A percentile compares a stretch with the other conserved stretches of the same genome.
Evolutionary conservation across 495 filamentous ascomycete genomes (phyloP).

Genomic region (Xeromyces bisporus): DNA sequence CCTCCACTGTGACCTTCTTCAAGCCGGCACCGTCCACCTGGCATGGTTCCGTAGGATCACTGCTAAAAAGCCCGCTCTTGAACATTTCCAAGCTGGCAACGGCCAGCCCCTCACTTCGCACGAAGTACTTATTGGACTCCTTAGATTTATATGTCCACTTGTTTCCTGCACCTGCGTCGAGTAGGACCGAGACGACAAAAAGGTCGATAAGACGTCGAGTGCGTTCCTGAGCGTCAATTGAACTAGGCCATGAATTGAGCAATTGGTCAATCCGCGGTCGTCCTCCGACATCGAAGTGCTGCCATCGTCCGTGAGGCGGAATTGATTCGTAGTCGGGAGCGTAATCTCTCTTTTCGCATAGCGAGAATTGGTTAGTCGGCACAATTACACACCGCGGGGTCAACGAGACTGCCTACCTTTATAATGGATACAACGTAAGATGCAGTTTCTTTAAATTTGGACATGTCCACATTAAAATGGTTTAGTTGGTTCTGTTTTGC

Average conservation of each 20-base stretch:
- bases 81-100: constrained; percentile 97
- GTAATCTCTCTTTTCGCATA: constrained; percentile 54
- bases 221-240: constrained; percentile 42
- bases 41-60: constrained; percentile 59
- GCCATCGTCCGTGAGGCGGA: constrained; percentile 54
- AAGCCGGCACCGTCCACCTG: constrained; percentile 80
- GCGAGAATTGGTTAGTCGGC: constrained; percentile 4
- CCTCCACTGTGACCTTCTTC: constrained; percentile 54
- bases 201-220: constrained; percentile 49
- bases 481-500: constrained; percentile 62
- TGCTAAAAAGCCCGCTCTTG: constrained; percentile 83
- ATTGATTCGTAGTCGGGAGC: constrained; percentile 73
- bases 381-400: constrained; percentile 5
- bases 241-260: constrained; percentile 44
- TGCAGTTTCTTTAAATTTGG: constrained; percentile 73
- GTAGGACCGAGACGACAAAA: constrained; percentile 50
- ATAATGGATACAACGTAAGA: constrained; percentile 92
- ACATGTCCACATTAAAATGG: constrained; percentile 85
- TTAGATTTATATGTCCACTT: constrained; percentile 73
- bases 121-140: constrained; percentile 71
- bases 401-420: constrained; percentile 42
- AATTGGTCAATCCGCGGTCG: constrained; percentile 48
- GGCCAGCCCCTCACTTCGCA: constrained; percentile 80
- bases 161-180: constrained; percentile 50
- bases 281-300: constrained; percentile 56